phyloP scores from a whole-genome alignment of 768 basidiomycete species.

The Termitomyces sp. region DNA sequence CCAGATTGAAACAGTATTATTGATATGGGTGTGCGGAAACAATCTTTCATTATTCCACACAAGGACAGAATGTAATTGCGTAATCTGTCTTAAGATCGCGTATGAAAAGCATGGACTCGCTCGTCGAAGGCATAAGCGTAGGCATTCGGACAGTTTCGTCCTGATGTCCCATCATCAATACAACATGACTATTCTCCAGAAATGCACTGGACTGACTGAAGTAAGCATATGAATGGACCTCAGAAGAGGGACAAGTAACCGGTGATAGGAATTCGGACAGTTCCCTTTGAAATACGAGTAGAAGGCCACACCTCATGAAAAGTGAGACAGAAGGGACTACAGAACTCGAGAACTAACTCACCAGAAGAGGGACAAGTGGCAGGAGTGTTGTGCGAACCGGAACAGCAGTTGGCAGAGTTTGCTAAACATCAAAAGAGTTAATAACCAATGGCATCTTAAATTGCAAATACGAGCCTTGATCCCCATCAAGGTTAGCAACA shows the following conservation, averaged over 20 bases:
- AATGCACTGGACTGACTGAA: too few species aligned
- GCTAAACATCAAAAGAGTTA: slow-evolving; percentile 5
- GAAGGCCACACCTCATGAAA: slow-evolving; percentile 16
- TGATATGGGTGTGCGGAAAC: not conserved
- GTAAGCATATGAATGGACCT: too few species aligned
- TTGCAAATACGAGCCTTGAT: slow-evolving; percentile 13
- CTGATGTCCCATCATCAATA: slow-evolving; percentile 37
- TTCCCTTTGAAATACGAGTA: slow-evolving; percentile 22
- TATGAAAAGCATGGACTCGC: not conserved
- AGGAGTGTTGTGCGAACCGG: slow-evolving; percentile 24
- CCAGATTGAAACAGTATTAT: not conserved
- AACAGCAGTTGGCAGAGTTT: slow-evolving; percentile 33
- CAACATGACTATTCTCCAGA: too few species aligned
- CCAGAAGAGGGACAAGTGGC: slow-evolving; percentile 30
- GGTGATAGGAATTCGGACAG: slow-evolving; percentile 28
- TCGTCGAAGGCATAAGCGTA: not conserved
- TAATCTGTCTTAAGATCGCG: not conserved
- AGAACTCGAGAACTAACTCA: slow-evolving; percentile 10
- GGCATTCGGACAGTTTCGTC: not conserved
- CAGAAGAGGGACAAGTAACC: slow-evolving; percentile 45
- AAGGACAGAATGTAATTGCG: not conserved
- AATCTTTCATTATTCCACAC: not conserved
- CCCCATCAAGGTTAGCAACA: slow-evolving; percentile 25
- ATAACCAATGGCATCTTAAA: not conserved
- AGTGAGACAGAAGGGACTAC: slow-evolving; percentile 1